phyloP scores from a whole-genome alignment of 2,329 filamentous ascomycete species.

The Mariannaea elegans region DNA sequence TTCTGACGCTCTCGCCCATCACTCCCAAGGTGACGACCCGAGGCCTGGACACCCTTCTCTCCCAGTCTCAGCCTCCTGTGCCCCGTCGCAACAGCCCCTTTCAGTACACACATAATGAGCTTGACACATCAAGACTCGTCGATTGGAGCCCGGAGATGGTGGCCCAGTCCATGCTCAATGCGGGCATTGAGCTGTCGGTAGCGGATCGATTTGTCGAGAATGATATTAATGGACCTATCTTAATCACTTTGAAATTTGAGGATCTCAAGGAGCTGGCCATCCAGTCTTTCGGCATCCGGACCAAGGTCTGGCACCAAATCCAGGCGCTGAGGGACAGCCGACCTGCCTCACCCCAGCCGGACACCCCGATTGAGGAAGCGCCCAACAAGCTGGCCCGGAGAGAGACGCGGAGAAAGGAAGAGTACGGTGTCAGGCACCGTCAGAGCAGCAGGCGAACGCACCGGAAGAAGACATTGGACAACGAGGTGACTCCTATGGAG shows the following conservation, averaged over 20 bases:
- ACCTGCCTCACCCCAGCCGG: slow-evolving; percentile 59
- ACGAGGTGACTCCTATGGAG: slow-evolving; percentile 81
- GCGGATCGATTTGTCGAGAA: slow-evolving; percentile 89
- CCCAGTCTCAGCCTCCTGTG: slow-evolving; percentile 20
- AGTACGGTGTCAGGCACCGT: slow-evolving; percentile 45
- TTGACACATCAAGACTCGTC: slow-evolving; percentile 68
- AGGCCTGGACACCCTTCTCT: slow-evolving; percentile 39
- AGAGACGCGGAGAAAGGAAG: slow-evolving; percentile 54
- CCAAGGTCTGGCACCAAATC: slow-evolving; percentile 82
- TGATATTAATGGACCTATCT: slow-evolving; percentile 87
- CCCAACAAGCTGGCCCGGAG: slow-evolving; percentile 60
- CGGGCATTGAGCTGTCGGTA: slow-evolving; percentile 78
- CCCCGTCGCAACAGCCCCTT: slow-evolving; percentile 60
- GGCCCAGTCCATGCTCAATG: slow-evolving; percentile 85
- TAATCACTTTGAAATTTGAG: slow-evolving; percentile 91
- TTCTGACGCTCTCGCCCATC: slow-evolving; percentile 77
- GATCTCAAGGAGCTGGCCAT: slow-evolving; percentile 86
- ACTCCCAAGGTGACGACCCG: slow-evolving; percentile 68
- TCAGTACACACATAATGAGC: slow-evolving; percentile 63
- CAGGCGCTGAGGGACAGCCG: slow-evolving; percentile 70
- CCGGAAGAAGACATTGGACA: slow-evolving; percentile 53
- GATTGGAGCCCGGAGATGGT: slow-evolving; percentile 80
- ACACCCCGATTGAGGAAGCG: slow-evolving; percentile 69
- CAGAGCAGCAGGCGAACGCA: slow-evolving; percentile 53
- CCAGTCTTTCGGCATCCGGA: slow-evolving; percentile 81